Percentiles rank a stretch among this genome's conserved stretches.
Evolutionary conservation across 495 filamentous ascomycete species (phyloP).

Genomic region (Podospora bellae-mahoneyi): DNA sequence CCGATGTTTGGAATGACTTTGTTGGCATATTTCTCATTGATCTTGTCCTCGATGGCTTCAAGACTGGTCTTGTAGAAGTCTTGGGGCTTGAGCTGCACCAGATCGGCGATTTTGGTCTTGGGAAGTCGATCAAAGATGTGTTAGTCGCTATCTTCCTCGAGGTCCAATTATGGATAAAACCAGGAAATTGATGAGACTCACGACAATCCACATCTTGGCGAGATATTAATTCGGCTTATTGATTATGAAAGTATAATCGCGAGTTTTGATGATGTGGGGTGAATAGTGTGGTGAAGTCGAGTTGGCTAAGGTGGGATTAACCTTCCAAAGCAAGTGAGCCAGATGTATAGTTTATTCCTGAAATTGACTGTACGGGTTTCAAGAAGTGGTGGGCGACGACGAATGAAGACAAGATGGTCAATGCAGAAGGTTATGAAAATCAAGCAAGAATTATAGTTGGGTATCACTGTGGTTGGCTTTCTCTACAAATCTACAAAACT

Average conservation of each 20-base stretch:
- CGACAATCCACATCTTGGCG: neutral
- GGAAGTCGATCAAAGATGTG: neutral
- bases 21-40: constrained; percentile 94
- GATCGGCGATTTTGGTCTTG: constrained; percentile 67
- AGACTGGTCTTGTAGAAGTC: constrained; percentile 77
- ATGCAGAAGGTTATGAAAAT: neutral
- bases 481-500: neutral
- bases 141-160: neutral
- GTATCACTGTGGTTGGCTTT: neutral
- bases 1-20: constrained; percentile 76
- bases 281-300: neutral
- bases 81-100: constrained; percentile 83
- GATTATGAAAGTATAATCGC: neutral
- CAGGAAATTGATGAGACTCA: neutral
- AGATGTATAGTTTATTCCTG: neutral
- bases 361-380: neutral
- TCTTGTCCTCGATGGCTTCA: constrained; percentile 83
- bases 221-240: neutral
- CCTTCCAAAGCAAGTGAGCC: neutral
- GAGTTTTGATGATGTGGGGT: neutral
- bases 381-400: neutral
- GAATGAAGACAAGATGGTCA: neutral
- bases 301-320: neutral
- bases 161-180: neutral
- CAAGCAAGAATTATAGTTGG: neutral